Conservation (phyloP, 805 yeast genomes). For the Yarrowia porcina region DNA sequence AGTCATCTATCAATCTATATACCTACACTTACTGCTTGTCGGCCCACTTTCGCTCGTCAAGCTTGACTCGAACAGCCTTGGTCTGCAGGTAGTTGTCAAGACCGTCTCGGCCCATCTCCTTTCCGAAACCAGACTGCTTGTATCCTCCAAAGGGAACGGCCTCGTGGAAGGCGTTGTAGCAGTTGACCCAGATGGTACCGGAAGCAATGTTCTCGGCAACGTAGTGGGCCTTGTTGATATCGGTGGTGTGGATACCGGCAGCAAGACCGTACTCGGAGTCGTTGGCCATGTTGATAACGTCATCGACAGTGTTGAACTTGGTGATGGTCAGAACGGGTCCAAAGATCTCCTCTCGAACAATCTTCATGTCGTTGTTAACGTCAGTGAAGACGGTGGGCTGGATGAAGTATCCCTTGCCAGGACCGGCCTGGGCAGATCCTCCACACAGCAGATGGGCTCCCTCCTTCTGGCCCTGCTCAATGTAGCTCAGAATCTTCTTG, state of each 20-base stretch:
- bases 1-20: not conserved
- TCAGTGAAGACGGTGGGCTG: slow-evolving; percentile 76
- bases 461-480: slow-evolving; percentile 71
- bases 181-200: slow-evolving; percentile 68
- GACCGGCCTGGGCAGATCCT: slow-evolving; percentile 51
- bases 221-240: slow-evolving; percentile 61
- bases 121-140: slow-evolving; percentile 74
- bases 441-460: slow-evolving; percentile 81
- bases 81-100: slow-evolving; percentile 67
- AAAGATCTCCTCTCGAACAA: slow-evolving; percentile 78
- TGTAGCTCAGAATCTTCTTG: slow-evolving; percentile 67
- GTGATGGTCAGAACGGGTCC: slow-evolving; percentile 82
- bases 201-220: slow-evolving; percentile 59
- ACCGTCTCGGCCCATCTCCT: slow-evolving; percentile 76
- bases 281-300: slow-evolving; percentile 67
- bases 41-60: slow-evolving; percentile 21
- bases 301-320: slow-evolving; percentile 62
- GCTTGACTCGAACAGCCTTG: slow-evolving; percentile 64
- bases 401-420: slow-evolving; percentile 59
- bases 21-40: not conserved
- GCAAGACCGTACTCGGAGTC: slow-evolving; percentile 76
- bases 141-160: slow-evolving; percentile 80
- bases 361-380: slow-evolving; percentile 59
- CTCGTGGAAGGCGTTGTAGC: slow-evolving; percentile 61
- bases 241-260: slow-evolving; percentile 71